A percentile compares a stretch with the other conserved stretches of the same genome.
These are phyloP conservation scores for Fusarium chlamydosporum DNA, from an alignment of 2,329 filamentous ascomycete species.

Conservation along the genomic window DNA sequence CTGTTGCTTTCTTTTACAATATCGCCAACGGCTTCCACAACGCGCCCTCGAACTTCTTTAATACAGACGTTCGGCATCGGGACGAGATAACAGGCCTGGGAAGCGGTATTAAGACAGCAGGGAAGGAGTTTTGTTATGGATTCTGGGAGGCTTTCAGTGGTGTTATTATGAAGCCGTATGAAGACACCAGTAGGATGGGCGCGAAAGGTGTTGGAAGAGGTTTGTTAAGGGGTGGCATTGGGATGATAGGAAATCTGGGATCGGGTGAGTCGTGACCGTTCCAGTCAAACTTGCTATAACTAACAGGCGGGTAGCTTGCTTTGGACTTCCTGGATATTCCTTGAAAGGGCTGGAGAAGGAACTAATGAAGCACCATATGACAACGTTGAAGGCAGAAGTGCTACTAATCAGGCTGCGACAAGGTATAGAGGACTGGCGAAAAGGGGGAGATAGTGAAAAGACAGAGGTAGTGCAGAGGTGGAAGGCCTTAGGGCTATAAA, in stretches of 20 bases:
- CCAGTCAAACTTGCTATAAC: neutral
- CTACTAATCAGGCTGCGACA: slow-evolving; percentile 53
- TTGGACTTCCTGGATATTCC: slow-evolving; percentile 65
- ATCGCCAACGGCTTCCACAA: slow-evolving; percentile 82
- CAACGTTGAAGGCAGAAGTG: slow-evolving; percentile 53
- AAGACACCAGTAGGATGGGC: slow-evolving; percentile 74
- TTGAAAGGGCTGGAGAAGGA: slow-evolving; percentile 69
- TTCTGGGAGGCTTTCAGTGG: slow-evolving; percentile 79
- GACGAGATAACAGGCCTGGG: slow-evolving; percentile 77
- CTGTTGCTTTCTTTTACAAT: slow-evolving; percentile 77
- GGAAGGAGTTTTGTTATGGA: slow-evolving; percentile 74
- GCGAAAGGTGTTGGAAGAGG: slow-evolving; percentile 73
- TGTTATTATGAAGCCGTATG: slow-evolving; percentile 73
- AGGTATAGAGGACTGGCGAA: slow-evolving; percentile 51
- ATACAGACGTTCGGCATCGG: slow-evolving; percentile 70
- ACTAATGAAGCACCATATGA: slow-evolving; percentile 54
- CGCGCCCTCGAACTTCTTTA: slow-evolving; percentile 74
- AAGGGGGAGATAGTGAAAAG: slow-evolving; percentile 25
- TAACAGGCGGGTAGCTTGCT: slow-evolving; percentile 45
- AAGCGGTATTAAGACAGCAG: slow-evolving; percentile 71
- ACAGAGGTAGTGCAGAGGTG: slow-evolving; percentile 25
- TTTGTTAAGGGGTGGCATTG: slow-evolving; percentile 61
- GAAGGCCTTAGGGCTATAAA: slow-evolving; percentile 21
- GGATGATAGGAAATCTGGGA: slow-evolving; percentile 61
- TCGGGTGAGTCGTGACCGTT: slow-evolving; percentile 49